Base-by-base conservation (phyloP, 2,329 filamentous ascomycete species). In the Lachnellula willkommii region DNA sequence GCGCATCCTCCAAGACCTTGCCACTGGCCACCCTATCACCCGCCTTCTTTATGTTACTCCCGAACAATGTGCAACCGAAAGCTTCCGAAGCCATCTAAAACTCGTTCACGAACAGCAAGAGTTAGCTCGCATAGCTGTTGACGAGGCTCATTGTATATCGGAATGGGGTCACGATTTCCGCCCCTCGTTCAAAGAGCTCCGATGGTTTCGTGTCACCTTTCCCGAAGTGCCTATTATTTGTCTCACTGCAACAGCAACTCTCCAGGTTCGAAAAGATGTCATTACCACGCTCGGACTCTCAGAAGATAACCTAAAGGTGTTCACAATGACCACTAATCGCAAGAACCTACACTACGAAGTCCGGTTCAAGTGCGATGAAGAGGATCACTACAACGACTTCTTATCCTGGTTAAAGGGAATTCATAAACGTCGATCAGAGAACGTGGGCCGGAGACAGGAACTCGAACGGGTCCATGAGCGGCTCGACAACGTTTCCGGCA, bases 131-230 rank as follows among this genome's bases (percentile, higher is more conserved):
- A 83, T 97, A 60, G 93, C 89, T 48, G 85, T 97, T 55, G 93
- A 97, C 68, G 93, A 97, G 74, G 93, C 93, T 2, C 93, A 97
- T 71, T 97, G 93, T 71, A 95, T 97, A 64, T 95, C 90, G 24
- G 92, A 96, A 84, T 96, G 93, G 93, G 93, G 93, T 1, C 92
- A 97, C 70, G 93, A 97, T 71, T 97, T 97, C 69, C 87, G 93
- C n/a, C 89, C 87, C 37, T 89, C 91, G 55, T 97, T 96, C 73
- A 91, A 94, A 68, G 82, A 87, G 20, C 79, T 97, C 6, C 86
- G 83, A 2, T 96, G 90, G 84, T 94, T 97, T 75, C 87, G 89
- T 63, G 79, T 83, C 49, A 84, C 84, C 5, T 91, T 94, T 62
- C 89, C 91, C 0, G 81, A 88, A 54, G 89, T 96, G 0, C 92